A percentile compares a stretch with the other conserved stretches of the same genome.
phyloP scores from a whole-genome alignment of 192 early-diverging fungal species.

The Paraglomus occultum region DNA sequence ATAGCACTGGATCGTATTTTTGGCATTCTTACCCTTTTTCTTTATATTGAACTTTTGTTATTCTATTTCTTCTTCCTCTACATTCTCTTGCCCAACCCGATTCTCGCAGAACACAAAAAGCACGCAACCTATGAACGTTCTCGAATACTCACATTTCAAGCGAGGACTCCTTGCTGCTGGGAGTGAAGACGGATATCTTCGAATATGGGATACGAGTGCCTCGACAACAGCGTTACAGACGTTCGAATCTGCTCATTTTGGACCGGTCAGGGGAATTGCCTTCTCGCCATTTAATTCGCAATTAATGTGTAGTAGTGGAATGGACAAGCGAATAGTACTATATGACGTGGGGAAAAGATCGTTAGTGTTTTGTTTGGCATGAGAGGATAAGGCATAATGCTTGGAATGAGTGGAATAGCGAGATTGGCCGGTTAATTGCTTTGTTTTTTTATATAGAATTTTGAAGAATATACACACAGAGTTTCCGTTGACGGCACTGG shows the following conservation, averaged over 20 bases:
- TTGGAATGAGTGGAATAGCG: not conserved
- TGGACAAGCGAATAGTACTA: conserved; percentile 39
- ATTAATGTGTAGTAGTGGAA: conserved; percentile 40
- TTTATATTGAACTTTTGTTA: too few relatives aligned
- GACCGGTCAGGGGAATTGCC: conserved; percentile 40
- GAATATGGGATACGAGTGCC: conserved; percentile 42
- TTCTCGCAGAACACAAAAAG: not conserved
- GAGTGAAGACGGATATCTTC: conserved; percentile 41
- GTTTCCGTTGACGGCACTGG: conserved; percentile 35
- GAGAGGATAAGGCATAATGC: not conserved
- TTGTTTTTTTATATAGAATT: conserved; percentile 16
- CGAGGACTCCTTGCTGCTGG: conserved; percentile 39
- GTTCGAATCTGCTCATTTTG: conserved; percentile 35
- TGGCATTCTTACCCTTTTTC: too few relatives aligned
- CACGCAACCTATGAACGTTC: conserved; percentile 25
- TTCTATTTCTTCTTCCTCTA: not conserved
- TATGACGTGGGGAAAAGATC: conserved; percentile 44
- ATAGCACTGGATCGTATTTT: too few relatives aligned
- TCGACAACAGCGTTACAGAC: conserved; percentile 38
- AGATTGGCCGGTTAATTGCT: not conserved
- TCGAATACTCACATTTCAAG: conserved; percentile 42
- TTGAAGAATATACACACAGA: conserved; percentile 40
- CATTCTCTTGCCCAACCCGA: not conserved
- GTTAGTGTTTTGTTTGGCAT: conserved; percentile 8
- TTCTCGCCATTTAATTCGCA: conserved; percentile 45